These are phyloP conservation scores for Apiosordaria backusii DNA, from an alignment of 495 filamentous ascomycete genomes.

Conservation along the genomic window DNA sequence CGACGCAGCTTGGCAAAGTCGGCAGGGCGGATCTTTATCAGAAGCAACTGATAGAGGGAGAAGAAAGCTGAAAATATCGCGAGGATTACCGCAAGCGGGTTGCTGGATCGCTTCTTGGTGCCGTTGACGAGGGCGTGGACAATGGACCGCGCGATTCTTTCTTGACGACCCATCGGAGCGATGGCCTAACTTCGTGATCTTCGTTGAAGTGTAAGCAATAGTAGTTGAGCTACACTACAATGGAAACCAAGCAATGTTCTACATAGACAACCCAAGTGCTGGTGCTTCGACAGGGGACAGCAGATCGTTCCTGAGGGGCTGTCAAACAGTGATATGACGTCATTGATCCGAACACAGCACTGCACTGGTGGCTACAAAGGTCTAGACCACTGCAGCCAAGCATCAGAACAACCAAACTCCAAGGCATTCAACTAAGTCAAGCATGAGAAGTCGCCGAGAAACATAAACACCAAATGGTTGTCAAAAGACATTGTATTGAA, in stretches of 20 bases:
- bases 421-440: no score
- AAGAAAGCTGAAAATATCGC: slow-evolving; percentile 36
- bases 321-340: not conserved
- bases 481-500: no score
- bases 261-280: not conserved
- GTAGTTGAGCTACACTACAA: not conserved
- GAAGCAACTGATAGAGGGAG: slow-evolving; percentile 36
- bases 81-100: slow-evolving; percentile 24
- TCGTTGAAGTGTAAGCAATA: not conserved
- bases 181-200: not conserved
- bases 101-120: slow-evolving; percentile 12
- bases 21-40: slow-evolving; percentile 37
- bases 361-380: not conserved
- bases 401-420: not conserved
- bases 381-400: not conserved
- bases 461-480: no score
- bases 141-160: slow-evolving; percentile 33
- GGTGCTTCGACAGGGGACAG: not conserved
- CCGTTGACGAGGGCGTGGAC: slow-evolving; percentile 34
- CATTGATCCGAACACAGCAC: not conserved
- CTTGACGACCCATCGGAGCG: slow-evolving; percentile 27
- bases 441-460: no score
- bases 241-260: not conserved
- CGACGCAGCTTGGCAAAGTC: slow-evolving; percentile 35
- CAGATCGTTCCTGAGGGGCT: not conserved